phyloP scores from a whole-genome alignment of 2,329 filamentous ascomycete species.

The Curvularia verruculosa region DNA sequence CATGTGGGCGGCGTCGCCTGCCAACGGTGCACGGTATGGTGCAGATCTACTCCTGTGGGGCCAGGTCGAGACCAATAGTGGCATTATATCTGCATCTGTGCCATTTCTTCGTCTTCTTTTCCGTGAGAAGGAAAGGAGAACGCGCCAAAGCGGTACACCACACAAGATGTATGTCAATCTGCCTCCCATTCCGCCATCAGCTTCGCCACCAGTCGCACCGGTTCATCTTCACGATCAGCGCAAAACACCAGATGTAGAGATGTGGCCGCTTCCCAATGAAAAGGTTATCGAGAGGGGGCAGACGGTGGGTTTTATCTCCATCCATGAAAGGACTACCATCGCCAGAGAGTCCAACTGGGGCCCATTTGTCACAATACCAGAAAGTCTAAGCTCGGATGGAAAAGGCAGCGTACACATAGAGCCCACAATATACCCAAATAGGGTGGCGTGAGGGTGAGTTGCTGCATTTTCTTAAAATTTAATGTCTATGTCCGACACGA shows the following conservation, averaged over 20 bases:
- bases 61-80: conserved; percentile 55
- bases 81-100: conserved; percentile 55
- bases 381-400: conserved; percentile 32
- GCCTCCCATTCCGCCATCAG: conserved; percentile 20
- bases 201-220: conserved; percentile 16
- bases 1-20: conserved; percentile 44
- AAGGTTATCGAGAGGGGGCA: not conserved
- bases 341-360: conserved; percentile 33
- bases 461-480: not conserved
- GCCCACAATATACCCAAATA: conserved; percentile 17
- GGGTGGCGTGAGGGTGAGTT: conserved; percentile 22
- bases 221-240: conserved; percentile 14
- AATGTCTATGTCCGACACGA: conserved; percentile 1
- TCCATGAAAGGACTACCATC: conserved; percentile 16
- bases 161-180: conserved; percentile 20
- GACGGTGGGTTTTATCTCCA: conserved; percentile 5
- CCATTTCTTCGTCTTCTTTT: conserved; percentile 54
- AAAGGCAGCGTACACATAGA: conserved; percentile 29
- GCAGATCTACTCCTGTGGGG: conserved; percentile 52
- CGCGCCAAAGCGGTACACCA: conserved; percentile 17
- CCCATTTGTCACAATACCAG: conserved; percentile 46
- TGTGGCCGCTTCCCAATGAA: conserved; percentile 27
- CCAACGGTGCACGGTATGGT: conserved; percentile 48
- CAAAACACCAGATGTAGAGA: conserved; percentile 30
- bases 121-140: conserved; percentile 25